A percentile compares a stretch with the other conserved stretches of the same genome.
Conservation (phyloP, 1,284 basidiomycete species). For the Ustilago hordei region DNA sequence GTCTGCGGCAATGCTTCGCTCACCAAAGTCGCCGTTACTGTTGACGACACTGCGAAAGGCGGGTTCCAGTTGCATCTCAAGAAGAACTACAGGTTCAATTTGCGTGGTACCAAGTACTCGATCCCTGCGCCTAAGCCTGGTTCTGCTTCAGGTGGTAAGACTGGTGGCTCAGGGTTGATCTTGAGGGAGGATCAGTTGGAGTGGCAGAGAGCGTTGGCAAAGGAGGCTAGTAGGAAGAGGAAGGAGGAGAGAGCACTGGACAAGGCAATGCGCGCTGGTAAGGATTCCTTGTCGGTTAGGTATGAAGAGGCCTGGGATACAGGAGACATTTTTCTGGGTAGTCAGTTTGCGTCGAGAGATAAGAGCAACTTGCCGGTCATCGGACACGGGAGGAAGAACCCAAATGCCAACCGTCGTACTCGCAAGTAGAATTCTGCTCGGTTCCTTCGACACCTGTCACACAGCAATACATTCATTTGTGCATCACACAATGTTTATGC, state of each 20-base stretch:
- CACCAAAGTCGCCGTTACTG: constrained; percentile 87
- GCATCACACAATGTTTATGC: not conserved
- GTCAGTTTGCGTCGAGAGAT: constrained; percentile 33
- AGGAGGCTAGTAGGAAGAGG: constrained; percentile 55
- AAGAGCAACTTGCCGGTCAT: constrained; percentile 60
- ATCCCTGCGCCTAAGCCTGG: constrained; percentile 93
- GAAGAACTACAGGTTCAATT: constrained; percentile 83
- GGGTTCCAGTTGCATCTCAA: constrained; percentile 66
- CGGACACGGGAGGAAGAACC: constrained; percentile 67
- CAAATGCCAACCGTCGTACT: constrained; percentile 57
- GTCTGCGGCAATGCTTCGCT: constrained; percentile 95
- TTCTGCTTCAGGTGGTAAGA: constrained; percentile 55
- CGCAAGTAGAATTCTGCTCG: constrained; percentile 30
- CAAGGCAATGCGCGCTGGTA: constrained; percentile 55
- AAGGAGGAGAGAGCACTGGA: constrained; percentile 60
- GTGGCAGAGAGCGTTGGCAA: constrained; percentile 64
- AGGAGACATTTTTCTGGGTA: constrained; percentile 60
- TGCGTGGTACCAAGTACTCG: constrained; percentile 90
- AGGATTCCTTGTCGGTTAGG: constrained; percentile 60
- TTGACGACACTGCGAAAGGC: constrained; percentile 50
- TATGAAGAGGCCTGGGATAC: constrained; percentile 67
- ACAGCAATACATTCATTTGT: not conserved
- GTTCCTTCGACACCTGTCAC: not conserved
- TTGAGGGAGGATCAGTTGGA: constrained; percentile 68
- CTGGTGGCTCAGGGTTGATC: constrained; percentile 57